Evolutionary conservation across 805 yeast genomes (phyloP), one percentile per base, ranked within the genome.

Genomic region (Helenozyma baotianmanensis): DNA sequence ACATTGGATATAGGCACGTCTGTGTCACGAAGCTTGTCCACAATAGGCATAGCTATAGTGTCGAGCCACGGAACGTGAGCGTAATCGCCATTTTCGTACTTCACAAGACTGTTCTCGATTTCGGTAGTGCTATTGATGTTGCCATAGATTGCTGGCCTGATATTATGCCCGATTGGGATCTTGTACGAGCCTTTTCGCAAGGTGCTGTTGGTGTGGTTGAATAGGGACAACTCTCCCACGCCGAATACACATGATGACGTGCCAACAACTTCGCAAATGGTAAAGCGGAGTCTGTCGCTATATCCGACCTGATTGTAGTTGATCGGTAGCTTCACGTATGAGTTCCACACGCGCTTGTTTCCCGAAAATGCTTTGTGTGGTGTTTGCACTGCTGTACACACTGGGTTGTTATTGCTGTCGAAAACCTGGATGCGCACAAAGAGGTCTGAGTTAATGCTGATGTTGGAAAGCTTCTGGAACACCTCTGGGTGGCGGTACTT

Each of bases 311-410:
- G 92, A 33, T 74, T 72, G 43, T 83, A 76, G 33, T 70, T 67
- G 2, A 89, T 71, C 1, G 97, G 90, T 29, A 92, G 55, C 28
- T 73, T 70, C 14, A 86, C 56, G 82, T 87, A 81, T 39, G 78
- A 76, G 45, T 81, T 73, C 89, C 92, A 86, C 53, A 72, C 50
- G 72, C 72, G 21, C 30, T 51, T 53, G 30, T 54, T 60, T 28
- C 47, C 51, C 29, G 54, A 43, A 33, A 66, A 65, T 9, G 54
- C 33, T 33, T 51, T 53, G 41, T 61, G 64, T 7, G 58, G 52
- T 6, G 71, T 60, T 40, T 62, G 70, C 8, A 61, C 51, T 14
- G 63, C 55, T 3, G 49, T 36, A 5, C 62, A 48, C 8, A 61
- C 23, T 18, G 54, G 51, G 34, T 60, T 52, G 38, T 50, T 52